phyloP scores from a whole-genome alignment of 1,284 basidiomycete species.

The Rhodotorula glutinis region DNA sequence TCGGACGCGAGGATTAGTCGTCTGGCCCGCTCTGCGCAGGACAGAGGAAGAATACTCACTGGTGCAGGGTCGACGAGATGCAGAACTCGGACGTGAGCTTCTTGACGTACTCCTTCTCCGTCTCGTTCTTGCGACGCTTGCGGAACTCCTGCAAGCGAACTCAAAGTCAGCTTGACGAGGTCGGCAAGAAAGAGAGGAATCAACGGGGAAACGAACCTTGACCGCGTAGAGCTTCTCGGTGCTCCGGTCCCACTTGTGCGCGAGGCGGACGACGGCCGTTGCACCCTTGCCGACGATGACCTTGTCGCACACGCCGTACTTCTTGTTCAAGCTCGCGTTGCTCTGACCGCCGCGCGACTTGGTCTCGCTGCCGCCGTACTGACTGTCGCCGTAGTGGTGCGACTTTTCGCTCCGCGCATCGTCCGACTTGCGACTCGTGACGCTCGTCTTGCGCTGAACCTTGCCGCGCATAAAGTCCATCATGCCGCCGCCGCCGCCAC shows the following conservation, averaged over 20 bases:
- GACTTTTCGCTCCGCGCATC: slow-evolving; percentile 38
- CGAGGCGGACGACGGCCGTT: slow-evolving; percentile 90
- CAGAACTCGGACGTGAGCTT: slow-evolving; percentile 99
- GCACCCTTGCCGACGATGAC: slow-evolving; percentile 96
- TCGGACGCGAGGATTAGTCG: too few relatives aligned
- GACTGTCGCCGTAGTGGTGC: slow-evolving; percentile 13
- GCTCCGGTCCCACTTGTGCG: slow-evolving; percentile 96
- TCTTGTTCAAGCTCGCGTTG: slow-evolving; percentile 56
- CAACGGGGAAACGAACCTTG: slow-evolving; percentile 61
- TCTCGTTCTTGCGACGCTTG: slow-evolving; percentile 95
- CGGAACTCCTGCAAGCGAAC: slow-evolving; percentile 74
- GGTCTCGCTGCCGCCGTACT: slow-evolving; percentile 35
- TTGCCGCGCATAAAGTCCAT: slow-evolving; percentile 41
- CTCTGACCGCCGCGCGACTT: slow-evolving; percentile 19
- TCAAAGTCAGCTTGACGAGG: background rate
- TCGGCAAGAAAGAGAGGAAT: slow-evolving; percentile 4
- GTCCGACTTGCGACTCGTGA: slow-evolving; percentile 36
- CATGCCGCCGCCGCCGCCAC: slow-evolving; percentile 25
- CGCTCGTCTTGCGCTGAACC: slow-evolving; percentile 34
- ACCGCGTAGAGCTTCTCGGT: slow-evolving; percentile 99
- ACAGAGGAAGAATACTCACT: too few relatives aligned
- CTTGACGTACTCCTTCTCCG: slow-evolving; percentile 99
- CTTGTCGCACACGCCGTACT: slow-evolving; percentile 97
- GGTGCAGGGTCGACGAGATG: slow-evolving; percentile 95
- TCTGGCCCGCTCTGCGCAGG: too few relatives aligned